Base-by-base conservation (phyloP, 768 basidiomycete genomes). In the Boletus speciosus region DNA sequence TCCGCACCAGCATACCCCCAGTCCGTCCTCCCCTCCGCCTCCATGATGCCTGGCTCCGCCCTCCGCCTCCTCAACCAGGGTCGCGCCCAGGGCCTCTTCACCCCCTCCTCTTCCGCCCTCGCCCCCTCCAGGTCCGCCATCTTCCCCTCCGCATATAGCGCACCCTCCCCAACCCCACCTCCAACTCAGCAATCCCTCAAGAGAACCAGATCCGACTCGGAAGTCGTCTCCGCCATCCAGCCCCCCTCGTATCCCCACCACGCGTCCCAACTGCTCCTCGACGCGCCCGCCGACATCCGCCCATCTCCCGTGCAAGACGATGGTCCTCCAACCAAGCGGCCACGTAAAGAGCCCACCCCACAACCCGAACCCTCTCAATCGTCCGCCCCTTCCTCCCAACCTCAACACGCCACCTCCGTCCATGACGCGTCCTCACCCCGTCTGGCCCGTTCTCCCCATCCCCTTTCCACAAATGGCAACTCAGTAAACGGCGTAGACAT, bases 1-100 rank as follows among this genome's bases (percentile, higher is more conserved):
- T 81, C 83, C 46, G 79, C 76, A 45, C 75, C 73, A 35, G 73
- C 74, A 53, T 83, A 82, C 62, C 57, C 78, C 78, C 56, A 84
- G 78, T 58, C 78, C 66, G 69, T 73, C 35, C 79, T 92, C 52
- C 86, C 86, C 2, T 85, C 90, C n/a, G 80, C 88, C 31, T 87
- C 90, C 39, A 92, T 92, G 66, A 85, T 90, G 84, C 90, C 90
- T 34, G 90, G 90, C 45, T 91, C 90, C 41, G 90, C 90, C 27
- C 82, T 92, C 47, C 85, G 88, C 50, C 78, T 92, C 41, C 78
- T 92, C 42, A 87, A 90, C 65, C 90, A 92, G 78, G 89, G 89
- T 55, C 83, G 89, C 55, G 89, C 89, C 0, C 90, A 91, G 74
- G 89, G 89, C 55, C 78, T 92, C 29, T 91, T 91, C 67, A 91